Conservation (phyloP, 768 basidiomycete species). For the Tulasnella sp. region DNA sequence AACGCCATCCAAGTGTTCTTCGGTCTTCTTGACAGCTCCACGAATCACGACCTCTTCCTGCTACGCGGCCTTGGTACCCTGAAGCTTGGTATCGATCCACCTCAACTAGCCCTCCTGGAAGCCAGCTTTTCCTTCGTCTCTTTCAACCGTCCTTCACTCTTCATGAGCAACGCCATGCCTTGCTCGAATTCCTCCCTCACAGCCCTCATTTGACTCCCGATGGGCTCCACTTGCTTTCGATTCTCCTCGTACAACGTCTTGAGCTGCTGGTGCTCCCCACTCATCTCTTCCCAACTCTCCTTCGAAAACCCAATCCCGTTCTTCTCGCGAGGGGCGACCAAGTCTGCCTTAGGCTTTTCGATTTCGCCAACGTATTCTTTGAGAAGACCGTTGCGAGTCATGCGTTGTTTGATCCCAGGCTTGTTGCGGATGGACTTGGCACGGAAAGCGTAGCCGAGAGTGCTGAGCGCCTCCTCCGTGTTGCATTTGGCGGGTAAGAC, state of each 20-base stretch:
- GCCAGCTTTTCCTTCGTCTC: conserved; percentile 60
- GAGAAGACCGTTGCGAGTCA: conserved; percentile 87
- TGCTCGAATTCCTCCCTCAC: conserved; percentile 94
- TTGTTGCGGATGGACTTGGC: conserved; percentile 96
- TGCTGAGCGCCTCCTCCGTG: conserved; percentile 97
- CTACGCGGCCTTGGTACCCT: conserved; percentile 59
- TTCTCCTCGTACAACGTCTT: conserved; percentile 82
- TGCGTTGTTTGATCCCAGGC: conserved; percentile 92
- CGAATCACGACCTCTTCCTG: conserved; percentile 81
- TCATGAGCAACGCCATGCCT: conserved; percentile 74
- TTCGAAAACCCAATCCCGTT: conserved; percentile 94
- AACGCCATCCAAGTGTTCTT: conserved; percentile 68
- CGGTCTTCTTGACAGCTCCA: conserved; percentile 75
- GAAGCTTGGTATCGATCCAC: conserved; percentile 61
- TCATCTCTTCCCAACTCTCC: conserved; percentile 87
- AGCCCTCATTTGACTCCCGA: conserved; percentile 77
- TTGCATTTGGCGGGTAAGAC: conserved; percentile 92
- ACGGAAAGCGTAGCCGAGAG: conserved; percentile 92
- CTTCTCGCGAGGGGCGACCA: conserved; percentile 91
- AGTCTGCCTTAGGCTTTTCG: conserved; percentile 86
- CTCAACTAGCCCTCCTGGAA: conserved; percentile 59
- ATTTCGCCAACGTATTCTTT: conserved; percentile 95
- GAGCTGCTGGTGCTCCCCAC: conserved; percentile 70
- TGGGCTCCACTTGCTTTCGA: conserved; percentile 76
- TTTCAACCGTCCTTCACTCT: conserved; percentile 74